These are phyloP conservation scores for Leucoagaricus sp. DNA, from an alignment of 1,284 basidiomycete genomes.

Conservation along the genomic window DNA sequence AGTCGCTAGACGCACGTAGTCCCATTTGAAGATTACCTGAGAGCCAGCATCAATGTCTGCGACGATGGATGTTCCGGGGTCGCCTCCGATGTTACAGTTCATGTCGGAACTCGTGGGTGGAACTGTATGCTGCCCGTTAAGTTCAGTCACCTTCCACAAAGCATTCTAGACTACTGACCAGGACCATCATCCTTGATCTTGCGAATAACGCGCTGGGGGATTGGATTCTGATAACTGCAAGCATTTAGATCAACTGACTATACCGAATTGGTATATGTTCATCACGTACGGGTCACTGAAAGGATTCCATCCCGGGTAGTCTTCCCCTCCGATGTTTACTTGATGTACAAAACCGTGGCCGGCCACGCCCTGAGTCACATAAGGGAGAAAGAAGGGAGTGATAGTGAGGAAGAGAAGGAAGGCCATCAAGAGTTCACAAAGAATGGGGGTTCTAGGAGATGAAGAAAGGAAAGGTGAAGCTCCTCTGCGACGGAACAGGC, in stretches of 20 bases:
- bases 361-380: conserved; percentile 19
- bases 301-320: conserved; percentile 39
- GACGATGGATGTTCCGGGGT: conserved; percentile 30
- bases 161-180: conserved; percentile 21
- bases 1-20: conserved; percentile 29
- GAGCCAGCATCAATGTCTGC: conserved; percentile 34
- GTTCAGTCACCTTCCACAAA: neutral
- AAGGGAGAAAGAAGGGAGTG: conserved; percentile 19
- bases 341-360: conserved; percentile 37
- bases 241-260: conserved; percentile 6
- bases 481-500: neutral
- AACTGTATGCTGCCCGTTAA: conserved; percentile 21
- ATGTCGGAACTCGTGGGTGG: conserved; percentile 31
- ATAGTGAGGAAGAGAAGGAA: conserved; percentile 16
- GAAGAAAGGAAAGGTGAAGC: conserved; percentile 1
- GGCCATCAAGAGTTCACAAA: conserved; percentile 15
- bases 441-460: neutral
- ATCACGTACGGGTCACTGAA: conserved; percentile 36
- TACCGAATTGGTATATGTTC: conserved; percentile 1
- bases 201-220: conserved; percentile 30
- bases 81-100: conserved; percentile 35
- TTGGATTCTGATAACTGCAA: conserved; percentile 27
- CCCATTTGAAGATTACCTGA: conserved; percentile 38
- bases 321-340: conserved; percentile 30
- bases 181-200: conserved; percentile 36